Evolutionary conservation across 2,329 filamentous ascomycete genomes (phyloP).

Genomic region (Polychaeton citri): DNA sequence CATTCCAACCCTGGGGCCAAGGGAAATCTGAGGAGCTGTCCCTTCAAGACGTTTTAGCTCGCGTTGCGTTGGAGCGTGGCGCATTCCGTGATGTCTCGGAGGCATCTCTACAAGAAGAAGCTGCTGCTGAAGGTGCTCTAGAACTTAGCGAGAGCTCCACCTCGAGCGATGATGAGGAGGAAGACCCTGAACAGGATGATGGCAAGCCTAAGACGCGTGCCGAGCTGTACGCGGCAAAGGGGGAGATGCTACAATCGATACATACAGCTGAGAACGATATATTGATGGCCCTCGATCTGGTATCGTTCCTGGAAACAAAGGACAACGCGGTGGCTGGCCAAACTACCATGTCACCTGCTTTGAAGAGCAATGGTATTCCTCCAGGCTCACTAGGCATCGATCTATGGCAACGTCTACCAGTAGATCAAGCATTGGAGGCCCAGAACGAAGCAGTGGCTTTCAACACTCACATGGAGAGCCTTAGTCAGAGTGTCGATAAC

Average conservation of each 20-base stretch:
- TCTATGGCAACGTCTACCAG: constrained; percentile 44
- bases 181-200: constrained; percentile 25
- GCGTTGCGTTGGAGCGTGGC: constrained; percentile 65
- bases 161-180: constrained; percentile 33
- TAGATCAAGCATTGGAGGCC: constrained; percentile 34
- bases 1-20: constrained; percentile 51
- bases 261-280: constrained; percentile 37
- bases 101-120: constrained; percentile 55
- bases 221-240: constrained; percentile 25
- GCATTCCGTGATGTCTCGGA: constrained; percentile 74
- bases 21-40: constrained; percentile 42
- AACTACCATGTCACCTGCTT: constrained; percentile 57
- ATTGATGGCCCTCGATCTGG: constrained; percentile 62
- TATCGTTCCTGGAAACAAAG: constrained; percentile 68
- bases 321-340: constrained; percentile 49
- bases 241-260: constrained; percentile 29
- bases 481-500: constrained; percentile 61
- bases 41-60: constrained; percentile 62
- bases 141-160: constrained; percentile 21
- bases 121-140: constrained; percentile 35
- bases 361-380: constrained; percentile 55
- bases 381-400: constrained; percentile 61
- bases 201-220: constrained; percentile 16
- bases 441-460: constrained; percentile 35
- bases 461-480: constrained; percentile 67